Conservation (phyloP, 306 rosid genomes). For the Sphenostylis stenocarpa region DNA sequence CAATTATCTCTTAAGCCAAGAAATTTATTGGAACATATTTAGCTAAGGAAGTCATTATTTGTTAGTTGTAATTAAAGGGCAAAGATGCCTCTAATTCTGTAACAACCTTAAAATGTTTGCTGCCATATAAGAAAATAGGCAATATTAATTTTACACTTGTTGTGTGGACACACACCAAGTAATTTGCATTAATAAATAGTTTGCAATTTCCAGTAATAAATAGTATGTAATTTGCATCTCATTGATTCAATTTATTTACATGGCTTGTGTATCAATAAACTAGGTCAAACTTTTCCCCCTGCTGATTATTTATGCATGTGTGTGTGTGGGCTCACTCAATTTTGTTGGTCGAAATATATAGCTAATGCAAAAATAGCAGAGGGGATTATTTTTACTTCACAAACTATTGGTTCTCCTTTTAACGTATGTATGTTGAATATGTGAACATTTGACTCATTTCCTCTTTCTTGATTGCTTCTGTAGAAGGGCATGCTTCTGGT, state of each 20-base stretch:
- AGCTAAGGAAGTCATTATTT: slow-evolving; percentile 9
- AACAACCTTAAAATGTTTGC: not conserved
- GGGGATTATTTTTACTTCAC: not conserved
- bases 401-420: slow-evolving; percentile 20
- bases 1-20: not conserved
- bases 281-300: not conserved
- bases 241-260: not conserved
- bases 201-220: not conserved
- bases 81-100: slow-evolving; percentile 16
- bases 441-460: slow-evolving; percentile 2
- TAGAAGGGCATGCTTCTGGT: slow-evolving; percentile 66
- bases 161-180: not conserved
- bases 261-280: not conserved
- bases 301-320: not conserved
- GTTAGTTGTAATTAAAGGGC: not conserved
- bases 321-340: not conserved
- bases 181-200: not conserved
- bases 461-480: slow-evolving; percentile 20
- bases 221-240: not conserved
- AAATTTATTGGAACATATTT: not conserved
- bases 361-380: slow-evolving; percentile 11
- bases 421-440: slow-evolving; percentile 20
- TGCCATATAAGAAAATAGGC: slow-evolving; percentile 6
- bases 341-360: slow-evolving; percentile 11
- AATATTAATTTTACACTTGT: slow-evolving; percentile 12